Evolutionary conservation across 2,329 filamentous ascomycete genomes (phyloP), one percentile per base, ranked within the genome.

Genomic region (Helminthosporium solani): DNA sequence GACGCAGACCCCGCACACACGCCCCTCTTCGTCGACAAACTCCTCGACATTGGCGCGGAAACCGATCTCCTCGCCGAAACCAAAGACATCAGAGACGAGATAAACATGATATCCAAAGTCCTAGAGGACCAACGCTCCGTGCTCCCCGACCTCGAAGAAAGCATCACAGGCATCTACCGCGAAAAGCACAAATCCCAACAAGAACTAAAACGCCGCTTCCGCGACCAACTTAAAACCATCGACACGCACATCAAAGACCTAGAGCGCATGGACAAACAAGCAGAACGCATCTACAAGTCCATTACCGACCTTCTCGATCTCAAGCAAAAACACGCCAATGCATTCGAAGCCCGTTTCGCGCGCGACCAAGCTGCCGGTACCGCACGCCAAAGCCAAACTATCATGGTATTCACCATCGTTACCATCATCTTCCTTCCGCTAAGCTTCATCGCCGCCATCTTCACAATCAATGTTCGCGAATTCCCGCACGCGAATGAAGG

Each of bases 261-360:
- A n/a, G 74, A 78, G 27, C 74, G 81, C 14, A 86, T 86, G 82
- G 78, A 83, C 57, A 76, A 78, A 40, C 82, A 84, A 61, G 82
- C 83, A 0, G 74, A 78, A 46, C 75, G 78, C 18, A 80, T 85
- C 49, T 84, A 85, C 58, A 70, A 75, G 34, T 79, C 75, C 46
- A 76, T 86, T 35, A 83, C 79, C 0, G 79, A 85, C 53, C 69
- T 86, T 4, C 76, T 87, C 0, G 83, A 86, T 52, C 74, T 86
- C 1, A 87, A 87, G 57, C 83, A 87, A 56, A 86, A 86, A 63
- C 82, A 86, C 47, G 82, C 82, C 52, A 86, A 86, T 65, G 82
- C 81, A 0, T 79, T 85, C 37, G 83, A 86, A 60, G 83, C 83
- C 1, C 78, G 82, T 2, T 85, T 80, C 42, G 77, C 79, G 0